A percentile compares a stretch with the other conserved stretches of the same genome.
These are phyloP conservation scores for Phoma herbarum DNA, from an alignment of 2,329 filamentous ascomycete species.

Conservation along the genomic window DNA sequence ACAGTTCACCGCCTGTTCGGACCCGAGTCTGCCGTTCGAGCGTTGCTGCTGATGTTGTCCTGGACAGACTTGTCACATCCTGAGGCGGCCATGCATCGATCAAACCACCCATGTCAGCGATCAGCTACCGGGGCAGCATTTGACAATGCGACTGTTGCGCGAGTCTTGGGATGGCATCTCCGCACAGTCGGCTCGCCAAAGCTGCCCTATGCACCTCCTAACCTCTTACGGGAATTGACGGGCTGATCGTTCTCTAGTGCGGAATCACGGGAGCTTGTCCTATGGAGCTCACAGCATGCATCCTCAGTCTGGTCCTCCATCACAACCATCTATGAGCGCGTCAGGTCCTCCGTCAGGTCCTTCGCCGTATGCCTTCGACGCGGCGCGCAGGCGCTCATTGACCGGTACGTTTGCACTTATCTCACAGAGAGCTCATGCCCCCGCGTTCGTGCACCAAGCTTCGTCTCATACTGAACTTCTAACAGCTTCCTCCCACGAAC, in stretches of 20 bases:
- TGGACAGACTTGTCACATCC: background rate
- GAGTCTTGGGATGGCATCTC: slow-evolving; percentile 32
- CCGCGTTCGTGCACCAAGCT: slow-evolving; percentile 24
- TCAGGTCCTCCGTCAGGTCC: slow-evolving; percentile 43
- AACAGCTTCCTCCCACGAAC: slow-evolving; percentile 49
- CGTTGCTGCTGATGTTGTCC: background rate
- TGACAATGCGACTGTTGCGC: slow-evolving; percentile 28
- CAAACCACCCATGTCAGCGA: slow-evolving; percentile 5
- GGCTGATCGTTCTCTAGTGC: slow-evolving; percentile 44
- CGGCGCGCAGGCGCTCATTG: slow-evolving; percentile 54
- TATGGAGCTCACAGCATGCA: slow-evolving; percentile 39
- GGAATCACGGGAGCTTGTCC: slow-evolving; percentile 39
- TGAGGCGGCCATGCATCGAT: background rate
- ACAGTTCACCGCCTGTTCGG: slow-evolving; percentile 30
- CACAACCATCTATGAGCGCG: slow-evolving; percentile 47
- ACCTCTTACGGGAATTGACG: slow-evolving; percentile 18
- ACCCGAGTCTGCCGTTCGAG: slow-evolving; percentile 7
- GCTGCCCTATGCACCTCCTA: slow-evolving; percentile 24
- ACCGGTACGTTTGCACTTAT: slow-evolving; percentile 49
- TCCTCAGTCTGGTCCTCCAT: slow-evolving; percentile 42
- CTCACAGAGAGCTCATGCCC: slow-evolving; percentile 48
- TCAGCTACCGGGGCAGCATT: background rate
- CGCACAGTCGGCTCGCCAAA: slow-evolving; percentile 38
- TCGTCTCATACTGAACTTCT: slow-evolving; percentile 38
- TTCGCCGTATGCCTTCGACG: slow-evolving; percentile 55